Evolutionary conservation across 73 alveolate species (phyloP).

Genomic region (Paramecium primaurelia): DNA sequence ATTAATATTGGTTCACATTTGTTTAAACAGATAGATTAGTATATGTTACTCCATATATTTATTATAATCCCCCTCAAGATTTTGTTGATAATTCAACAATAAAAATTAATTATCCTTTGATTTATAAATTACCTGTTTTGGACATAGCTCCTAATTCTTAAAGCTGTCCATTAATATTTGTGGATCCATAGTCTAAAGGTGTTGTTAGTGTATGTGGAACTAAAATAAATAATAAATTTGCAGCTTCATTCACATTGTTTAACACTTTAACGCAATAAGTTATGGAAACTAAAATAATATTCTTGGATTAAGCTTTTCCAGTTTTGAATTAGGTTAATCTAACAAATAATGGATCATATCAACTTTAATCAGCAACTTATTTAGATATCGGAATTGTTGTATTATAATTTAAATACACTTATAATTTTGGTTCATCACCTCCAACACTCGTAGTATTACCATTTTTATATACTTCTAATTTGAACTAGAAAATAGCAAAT

Average conservation of each 20-base stretch:
- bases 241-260: background rate
- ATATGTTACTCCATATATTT: background rate
- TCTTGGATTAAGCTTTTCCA: background rate
- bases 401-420: background rate
- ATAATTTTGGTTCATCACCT: background rate
- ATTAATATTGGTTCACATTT: background rate
- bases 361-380: background rate
- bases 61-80: background rate
- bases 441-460: background rate
- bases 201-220: background rate
- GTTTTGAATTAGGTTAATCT: background rate
- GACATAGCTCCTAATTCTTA: background rate
- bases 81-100: background rate
- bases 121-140: background rate
- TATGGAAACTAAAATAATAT: background rate
- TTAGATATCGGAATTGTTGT: background rate
- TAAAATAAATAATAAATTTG: background rate
- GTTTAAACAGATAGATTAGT: background rate
- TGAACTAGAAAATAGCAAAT: background rate
- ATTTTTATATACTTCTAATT: background rate
- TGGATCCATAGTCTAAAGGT: background rate
- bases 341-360: background rate
- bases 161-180: background rate
- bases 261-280: background rate
- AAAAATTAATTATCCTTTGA: background rate